Evolutionary conservation across 1,139 yeast species (phyloP).

Genomic region (Blastobotrys persicus): DNA sequence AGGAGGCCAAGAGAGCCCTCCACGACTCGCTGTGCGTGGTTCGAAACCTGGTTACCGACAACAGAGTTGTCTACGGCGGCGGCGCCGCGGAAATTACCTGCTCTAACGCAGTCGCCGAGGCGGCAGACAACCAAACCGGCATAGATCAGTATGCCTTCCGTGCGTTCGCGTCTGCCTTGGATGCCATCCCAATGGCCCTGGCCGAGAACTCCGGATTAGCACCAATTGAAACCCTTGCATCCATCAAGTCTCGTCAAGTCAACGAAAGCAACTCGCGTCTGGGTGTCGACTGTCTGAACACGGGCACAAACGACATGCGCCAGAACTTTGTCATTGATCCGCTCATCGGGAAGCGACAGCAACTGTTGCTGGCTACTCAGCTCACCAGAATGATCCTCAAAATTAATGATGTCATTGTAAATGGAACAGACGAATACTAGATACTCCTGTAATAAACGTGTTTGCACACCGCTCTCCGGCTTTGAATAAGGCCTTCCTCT

Average conservation of each 20-base stretch:
- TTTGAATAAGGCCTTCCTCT: neutral
- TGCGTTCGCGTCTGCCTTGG: constrained; percentile 89
- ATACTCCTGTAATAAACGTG: neutral
- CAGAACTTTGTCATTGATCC: constrained; percentile 95
- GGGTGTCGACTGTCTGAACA: constrained; percentile 94
- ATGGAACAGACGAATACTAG: constrained; percentile 69
- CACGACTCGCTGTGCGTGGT: constrained; percentile 98
- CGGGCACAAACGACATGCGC: constrained; percentile 79
- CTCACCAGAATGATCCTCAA: constrained; percentile 95
- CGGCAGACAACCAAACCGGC: constrained; percentile 90
- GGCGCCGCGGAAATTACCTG: constrained; percentile 97
- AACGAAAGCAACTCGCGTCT: constrained; percentile 64
- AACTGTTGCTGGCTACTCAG: constrained; percentile 90
- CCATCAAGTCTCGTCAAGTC: constrained; percentile 80
- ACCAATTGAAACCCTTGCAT: constrained; percentile 85
- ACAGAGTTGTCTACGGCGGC: constrained; percentile 95
- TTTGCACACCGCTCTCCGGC: no score
- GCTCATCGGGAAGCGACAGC: constrained; percentile 94
- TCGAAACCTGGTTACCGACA: constrained; percentile 88
- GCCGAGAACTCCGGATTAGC: constrained; percentile 96
- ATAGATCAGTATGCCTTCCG: constrained; percentile 98
- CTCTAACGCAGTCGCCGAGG: constrained; percentile 86
- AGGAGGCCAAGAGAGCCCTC: constrained; percentile 93
- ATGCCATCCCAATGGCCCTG: constrained; percentile 86
- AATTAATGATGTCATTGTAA: constrained; percentile 92